phyloP scores from a whole-genome alignment of 176 grass and related monocot genomes.

The Oropetium thomaeum region DNA sequence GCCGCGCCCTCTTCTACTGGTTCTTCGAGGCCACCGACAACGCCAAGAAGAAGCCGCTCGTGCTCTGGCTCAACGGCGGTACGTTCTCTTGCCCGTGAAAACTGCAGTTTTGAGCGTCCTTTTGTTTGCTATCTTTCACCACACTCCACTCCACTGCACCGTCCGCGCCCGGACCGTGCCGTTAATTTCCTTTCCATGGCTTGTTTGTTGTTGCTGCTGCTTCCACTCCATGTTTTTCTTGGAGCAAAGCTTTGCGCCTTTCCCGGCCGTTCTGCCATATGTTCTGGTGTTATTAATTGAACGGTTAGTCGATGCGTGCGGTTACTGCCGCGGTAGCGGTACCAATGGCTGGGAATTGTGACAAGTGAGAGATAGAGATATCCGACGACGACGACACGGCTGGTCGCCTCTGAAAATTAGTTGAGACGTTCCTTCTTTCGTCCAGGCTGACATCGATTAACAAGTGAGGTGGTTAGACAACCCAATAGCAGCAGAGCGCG shows the following conservation, averaged over 20 bases:
- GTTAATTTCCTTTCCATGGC: background rate
- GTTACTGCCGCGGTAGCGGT: background rate
- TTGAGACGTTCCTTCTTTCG: slow-evolving; percentile 12
- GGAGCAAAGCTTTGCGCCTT: background rate
- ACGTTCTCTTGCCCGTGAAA: background rate
- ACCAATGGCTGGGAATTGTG: background rate
- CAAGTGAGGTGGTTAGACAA: background rate
- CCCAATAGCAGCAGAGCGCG: no score
- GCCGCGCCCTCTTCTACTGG: slow-evolving; percentile 98
- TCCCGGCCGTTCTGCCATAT: background rate
- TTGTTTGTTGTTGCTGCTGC: background rate
- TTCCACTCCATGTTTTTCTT: background rate
- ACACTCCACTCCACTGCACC: background rate
- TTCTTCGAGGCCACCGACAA: slow-evolving; percentile 72
- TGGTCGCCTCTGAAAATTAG: background rate
- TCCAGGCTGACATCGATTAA: background rate
- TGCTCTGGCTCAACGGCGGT: slow-evolving; percentile 97
- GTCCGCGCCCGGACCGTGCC: no score
- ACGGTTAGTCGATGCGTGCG: no score
- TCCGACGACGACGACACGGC: background rate
- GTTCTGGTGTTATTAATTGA: background rate
- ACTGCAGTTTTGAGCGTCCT: background rate
- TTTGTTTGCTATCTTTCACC: background rate
- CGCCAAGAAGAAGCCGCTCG: slow-evolving; percentile 70
- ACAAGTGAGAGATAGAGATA: slow-evolving; percentile 19